A percentile compares a stretch with the other conserved stretches of the same genome.
These are phyloP conservation scores for Backusella psychrophila DNA, from an alignment of 192 early-diverging fungal genomes.

Conservation along the genomic window DNA sequence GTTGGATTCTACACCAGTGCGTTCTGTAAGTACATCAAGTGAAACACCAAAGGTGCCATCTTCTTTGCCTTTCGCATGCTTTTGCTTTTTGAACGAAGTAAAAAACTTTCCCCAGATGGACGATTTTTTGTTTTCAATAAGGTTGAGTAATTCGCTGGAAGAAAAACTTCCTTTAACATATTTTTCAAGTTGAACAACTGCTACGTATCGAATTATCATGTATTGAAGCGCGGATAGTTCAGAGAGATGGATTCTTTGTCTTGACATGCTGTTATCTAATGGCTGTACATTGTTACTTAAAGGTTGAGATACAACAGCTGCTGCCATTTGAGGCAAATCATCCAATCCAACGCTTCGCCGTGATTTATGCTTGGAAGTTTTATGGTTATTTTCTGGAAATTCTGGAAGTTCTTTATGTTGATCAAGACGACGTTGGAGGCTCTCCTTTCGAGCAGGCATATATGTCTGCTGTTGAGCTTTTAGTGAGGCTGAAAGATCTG, in stretches of 20 bases:
- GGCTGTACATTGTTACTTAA: not conserved
- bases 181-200: conserved; percentile 71
- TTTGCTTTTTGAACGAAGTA: conserved; percentile 55
- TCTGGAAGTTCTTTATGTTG: conserved; percentile 11
- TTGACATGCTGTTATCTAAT: not conserved
- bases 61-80: conserved; percentile 43
- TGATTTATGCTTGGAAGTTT: not conserved
- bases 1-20: conserved; percentile 79
- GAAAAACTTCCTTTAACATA: conserved; percentile 68
- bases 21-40: conserved; percentile 80
- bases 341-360: conserved; percentile 12
- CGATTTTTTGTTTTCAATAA: conserved; percentile 76
- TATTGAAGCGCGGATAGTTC: conserved; percentile 79
- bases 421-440: conserved; percentile 18
- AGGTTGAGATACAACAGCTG: not conserved
- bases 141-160: conserved; percentile 71
- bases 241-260: conserved; percentile 43
- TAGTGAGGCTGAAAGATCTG: not conserved
- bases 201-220: conserved; percentile 83
- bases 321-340: conserved; percentile 16
- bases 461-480: not conserved
- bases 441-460: conserved; percentile 18
- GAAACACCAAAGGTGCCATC: conserved; percentile 91
- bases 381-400: not conserved
- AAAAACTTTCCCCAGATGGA: conserved; percentile 69